phyloP scores from a whole-genome alignment of 2,329 filamentous ascomycete species.

The Alternaria tenuissima region DNA sequence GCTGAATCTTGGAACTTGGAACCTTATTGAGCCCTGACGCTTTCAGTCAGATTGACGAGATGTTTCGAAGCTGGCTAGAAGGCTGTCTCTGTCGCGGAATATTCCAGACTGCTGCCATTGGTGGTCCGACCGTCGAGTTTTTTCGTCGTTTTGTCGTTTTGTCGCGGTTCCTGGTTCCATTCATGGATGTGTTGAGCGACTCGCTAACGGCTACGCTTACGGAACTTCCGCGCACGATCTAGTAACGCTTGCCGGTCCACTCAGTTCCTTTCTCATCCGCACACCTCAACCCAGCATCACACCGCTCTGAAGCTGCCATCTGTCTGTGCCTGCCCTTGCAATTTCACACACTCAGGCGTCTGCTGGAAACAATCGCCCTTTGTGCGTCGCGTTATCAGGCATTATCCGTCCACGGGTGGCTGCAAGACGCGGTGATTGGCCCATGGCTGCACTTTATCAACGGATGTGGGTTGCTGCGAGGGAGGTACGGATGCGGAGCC shows the following conservation, averaged over 20 bases:
- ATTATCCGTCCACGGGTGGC: constrained; percentile 18
- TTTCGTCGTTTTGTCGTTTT: neutral
- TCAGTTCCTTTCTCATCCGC: constrained; percentile 21
- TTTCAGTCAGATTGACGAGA: neutral
- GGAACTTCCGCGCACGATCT: constrained; percentile 15
- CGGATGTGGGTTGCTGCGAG: constrained; percentile 25
- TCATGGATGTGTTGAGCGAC: constrained; percentile 6
- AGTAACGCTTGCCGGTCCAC: constrained; percentile 18
- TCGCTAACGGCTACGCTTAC: constrained; percentile 24
- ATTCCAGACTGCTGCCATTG: neutral
- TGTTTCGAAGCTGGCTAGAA: neutral
- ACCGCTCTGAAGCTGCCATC: constrained; percentile 22
- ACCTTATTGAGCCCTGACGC: neutral
- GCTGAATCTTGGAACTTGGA: neutral
- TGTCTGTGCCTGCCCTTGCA: constrained; percentile 26
- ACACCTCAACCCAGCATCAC: constrained; percentile 25
- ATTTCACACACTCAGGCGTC: constrained; percentile 17
- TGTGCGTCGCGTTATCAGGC: constrained; percentile 38
- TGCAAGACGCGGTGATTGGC: constrained; percentile 37
- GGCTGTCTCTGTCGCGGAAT: neutral
- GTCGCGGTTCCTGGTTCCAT: constrained; percentile 1
- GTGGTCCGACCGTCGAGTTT: neutral
- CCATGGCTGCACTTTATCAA: constrained; percentile 20
- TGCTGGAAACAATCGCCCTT: constrained; percentile 15
- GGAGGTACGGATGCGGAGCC: constrained; percentile 24